Conservation (phyloP, 2,329 filamentous ascomycete genomes). For the Colletotrichum cuscutae region DNA sequence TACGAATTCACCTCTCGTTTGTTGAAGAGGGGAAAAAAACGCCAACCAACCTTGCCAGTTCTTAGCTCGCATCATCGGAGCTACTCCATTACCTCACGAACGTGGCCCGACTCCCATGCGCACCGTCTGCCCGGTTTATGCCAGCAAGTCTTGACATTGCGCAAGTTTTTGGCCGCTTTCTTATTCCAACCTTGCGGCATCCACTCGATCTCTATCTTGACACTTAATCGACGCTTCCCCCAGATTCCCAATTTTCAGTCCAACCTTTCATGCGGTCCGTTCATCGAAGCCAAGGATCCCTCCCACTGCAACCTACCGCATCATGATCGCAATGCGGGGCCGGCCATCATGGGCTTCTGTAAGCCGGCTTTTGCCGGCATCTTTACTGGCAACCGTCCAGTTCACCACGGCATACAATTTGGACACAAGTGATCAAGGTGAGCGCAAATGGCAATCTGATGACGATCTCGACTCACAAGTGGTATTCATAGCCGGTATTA, state of each 20-base stretch:
- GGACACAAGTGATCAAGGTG: conserved; percentile 50
- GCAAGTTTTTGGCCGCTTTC: conserved; percentile 5
- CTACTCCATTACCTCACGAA: conserved; percentile 16
- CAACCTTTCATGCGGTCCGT: conserved; percentile 20
- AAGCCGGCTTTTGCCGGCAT: conserved; percentile 22
- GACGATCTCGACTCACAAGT: neutral
- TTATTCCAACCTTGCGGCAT: conserved; percentile 14
- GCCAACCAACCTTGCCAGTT: conserved; percentile 5
- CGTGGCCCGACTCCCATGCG: conserved; percentile 24
- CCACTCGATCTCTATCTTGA: conserved; percentile 11
- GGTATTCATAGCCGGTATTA: conserved; percentile 57
- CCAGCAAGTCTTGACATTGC: conserved; percentile 1
- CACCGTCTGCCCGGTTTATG: conserved; percentile 18
- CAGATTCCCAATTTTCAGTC: conserved; percentile 14
- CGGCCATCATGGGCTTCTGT: conserved; percentile 28
- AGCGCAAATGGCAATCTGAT: neutral
- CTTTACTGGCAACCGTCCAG: conserved; percentile 22
- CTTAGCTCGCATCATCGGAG: neutral
- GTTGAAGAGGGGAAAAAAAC: neutral
- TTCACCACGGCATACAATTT: conserved; percentile 47
- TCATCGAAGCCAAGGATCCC: conserved; percentile 12
- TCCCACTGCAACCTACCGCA: neutral
- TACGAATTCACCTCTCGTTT: neutral
- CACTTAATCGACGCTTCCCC: conserved; percentile 15
- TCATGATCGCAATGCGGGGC: conserved; percentile 34